These are phyloP conservation scores for Strobilomyces dryophilus DNA, from an alignment of 768 basidiomycete genomes.

Conservation along the genomic window DNA sequence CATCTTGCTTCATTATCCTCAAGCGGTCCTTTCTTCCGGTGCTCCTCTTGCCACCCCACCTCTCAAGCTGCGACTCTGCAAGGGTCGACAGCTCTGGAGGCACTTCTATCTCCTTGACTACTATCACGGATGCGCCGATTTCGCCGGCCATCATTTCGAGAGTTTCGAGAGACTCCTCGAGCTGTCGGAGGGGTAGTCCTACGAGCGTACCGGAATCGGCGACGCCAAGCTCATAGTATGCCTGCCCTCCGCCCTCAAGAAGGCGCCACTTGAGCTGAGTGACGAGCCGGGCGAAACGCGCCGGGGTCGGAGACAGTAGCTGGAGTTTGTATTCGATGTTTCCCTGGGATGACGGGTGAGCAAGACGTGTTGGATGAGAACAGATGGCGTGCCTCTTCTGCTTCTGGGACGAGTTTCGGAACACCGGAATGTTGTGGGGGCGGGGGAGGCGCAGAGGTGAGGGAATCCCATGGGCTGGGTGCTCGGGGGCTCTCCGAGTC, in stretches of 20 bases:
- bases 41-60: constrained; percentile 37
- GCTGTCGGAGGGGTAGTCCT: constrained; percentile 67
- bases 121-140: constrained; percentile 87
- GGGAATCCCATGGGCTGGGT: constrained; percentile 78
- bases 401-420: constrained; percentile 72
- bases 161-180: constrained; percentile 80
- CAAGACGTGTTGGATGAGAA: not conserved
- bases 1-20: constrained; percentile 23
- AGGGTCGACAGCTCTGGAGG: constrained; percentile 45
- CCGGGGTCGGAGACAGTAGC: constrained; percentile 70
- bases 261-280: constrained; percentile 97
- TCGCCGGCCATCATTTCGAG: constrained; percentile 93
- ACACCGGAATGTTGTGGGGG: constrained; percentile 33
- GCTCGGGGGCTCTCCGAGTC: constrained; percentile 77
- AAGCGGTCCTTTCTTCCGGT: constrained; percentile 32
- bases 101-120: constrained; percentile 86
- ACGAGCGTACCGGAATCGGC: constrained; percentile 86
- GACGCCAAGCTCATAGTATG: constrained; percentile 80
- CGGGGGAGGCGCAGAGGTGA: constrained; percentile 54
- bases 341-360: constrained; percentile 43
- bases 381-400: constrained; percentile 47
- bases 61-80: constrained; percentile 30
- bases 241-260: constrained; percentile 78
- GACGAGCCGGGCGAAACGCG: constrained; percentile 78
- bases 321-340: constrained; percentile 96